Evolutionary conservation across 2,329 filamentous ascomycete genomes (phyloP).

Genomic region (Aquanectria penicillioides): DNA sequence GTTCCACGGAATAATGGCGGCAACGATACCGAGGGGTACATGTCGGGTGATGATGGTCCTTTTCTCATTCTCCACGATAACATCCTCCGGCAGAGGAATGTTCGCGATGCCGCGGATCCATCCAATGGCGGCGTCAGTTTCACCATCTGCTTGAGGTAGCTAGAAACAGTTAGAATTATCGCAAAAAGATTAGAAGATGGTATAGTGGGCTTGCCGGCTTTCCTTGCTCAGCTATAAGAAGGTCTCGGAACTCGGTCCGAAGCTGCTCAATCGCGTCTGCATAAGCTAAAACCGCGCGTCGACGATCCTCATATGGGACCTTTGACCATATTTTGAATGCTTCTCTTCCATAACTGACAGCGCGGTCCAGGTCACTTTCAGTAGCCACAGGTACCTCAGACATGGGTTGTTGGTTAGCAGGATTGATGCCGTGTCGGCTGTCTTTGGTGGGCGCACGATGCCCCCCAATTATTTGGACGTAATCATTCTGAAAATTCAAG

Average conservation of each 20-base stretch:
- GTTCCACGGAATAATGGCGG: conserved; percentile 66
- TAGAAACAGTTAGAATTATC: background rate
- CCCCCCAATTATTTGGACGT: conserved; percentile 39
- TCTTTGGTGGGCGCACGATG: conserved; percentile 28
- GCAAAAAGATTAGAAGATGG: background rate
- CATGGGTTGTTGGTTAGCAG: conserved; percentile 44
- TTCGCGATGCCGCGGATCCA: conserved; percentile 44
- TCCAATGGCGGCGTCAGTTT: conserved; percentile 36
- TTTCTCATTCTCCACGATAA: conserved; percentile 50
- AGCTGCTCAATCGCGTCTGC: conserved; percentile 38
- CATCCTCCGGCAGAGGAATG: conserved; percentile 47
- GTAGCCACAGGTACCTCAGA: conserved; percentile 41
- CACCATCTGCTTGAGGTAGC: conserved; percentile 36
- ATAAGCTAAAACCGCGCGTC: conserved; percentile 33
- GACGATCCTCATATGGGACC: conserved; percentile 36
- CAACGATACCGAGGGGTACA: conserved; percentile 54
- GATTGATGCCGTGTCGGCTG: conserved; percentile 41
- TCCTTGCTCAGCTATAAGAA: conserved; percentile 42
- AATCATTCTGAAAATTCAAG: conserved; percentile 27
- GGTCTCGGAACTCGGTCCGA: conserved; percentile 32
- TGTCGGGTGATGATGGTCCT: conserved; percentile 47
- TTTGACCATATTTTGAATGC: conserved; percentile 43
- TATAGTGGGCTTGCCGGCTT: conserved; percentile 41
- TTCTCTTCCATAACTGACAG: conserved; percentile 34
- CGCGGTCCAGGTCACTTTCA: conserved; percentile 36